These are phyloP conservation scores for Posidonia australis DNA, from an alignment of 106 monocot species.

Conservation along the genomic window DNA sequence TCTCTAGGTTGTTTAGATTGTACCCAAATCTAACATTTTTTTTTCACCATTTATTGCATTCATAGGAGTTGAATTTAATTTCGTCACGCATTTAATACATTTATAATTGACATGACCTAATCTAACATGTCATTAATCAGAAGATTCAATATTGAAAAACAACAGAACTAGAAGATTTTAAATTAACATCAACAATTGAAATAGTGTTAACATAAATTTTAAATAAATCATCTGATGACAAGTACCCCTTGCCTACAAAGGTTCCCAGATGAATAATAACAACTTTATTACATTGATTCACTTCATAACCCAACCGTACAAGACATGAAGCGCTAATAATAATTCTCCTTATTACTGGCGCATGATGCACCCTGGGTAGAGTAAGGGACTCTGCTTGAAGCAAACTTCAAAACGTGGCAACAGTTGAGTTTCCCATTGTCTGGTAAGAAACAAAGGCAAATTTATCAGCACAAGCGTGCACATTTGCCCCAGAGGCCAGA, in stretches of 20 bases:
- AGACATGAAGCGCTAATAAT: no score
- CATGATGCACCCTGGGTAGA: no score
- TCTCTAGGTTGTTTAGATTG: not conserved
- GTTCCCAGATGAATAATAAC: not conserved
- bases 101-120: not conserved
- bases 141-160: not conserved
- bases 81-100: not conserved
- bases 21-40: not conserved
- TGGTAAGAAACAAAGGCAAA: no score
- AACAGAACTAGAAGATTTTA: not conserved
- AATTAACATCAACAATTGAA: not conserved
- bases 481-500: no score
- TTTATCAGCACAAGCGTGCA: no score
- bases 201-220: not conserved
- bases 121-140: not conserved
- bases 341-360: no score
- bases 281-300: not conserved
- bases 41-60: not conserved
- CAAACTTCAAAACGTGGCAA: no score
- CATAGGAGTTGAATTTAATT: not conserved
- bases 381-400: no score
- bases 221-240: not conserved
- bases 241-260: not conserved
- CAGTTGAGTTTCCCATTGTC: no score
- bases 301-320: not conserved